Evolutionary conservation across 1,284 basidiomycete genomes (phyloP).

Genomic region (Golubevia pallescens): DNA sequence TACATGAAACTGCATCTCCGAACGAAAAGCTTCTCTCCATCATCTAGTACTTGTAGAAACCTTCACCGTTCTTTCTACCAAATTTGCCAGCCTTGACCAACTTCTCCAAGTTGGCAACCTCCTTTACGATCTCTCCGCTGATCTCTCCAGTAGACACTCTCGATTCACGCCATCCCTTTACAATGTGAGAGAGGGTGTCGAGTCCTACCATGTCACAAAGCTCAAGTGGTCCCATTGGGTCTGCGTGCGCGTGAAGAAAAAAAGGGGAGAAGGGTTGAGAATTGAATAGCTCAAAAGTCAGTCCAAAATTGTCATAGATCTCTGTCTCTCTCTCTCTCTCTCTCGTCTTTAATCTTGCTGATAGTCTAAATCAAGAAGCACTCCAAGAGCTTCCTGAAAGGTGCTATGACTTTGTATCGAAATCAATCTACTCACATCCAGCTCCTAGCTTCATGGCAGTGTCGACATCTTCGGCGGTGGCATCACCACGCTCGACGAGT

Average conservation of each 20-base stretch:
- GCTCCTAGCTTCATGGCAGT: slow-evolving; percentile 72
- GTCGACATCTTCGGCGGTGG: slow-evolving; percentile 70
- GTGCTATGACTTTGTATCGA: too few species aligned
- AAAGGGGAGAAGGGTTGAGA: slow-evolving; percentile 3
- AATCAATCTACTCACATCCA: slow-evolving; percentile 67
- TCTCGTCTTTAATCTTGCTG: too few species aligned
- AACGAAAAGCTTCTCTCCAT: too few species aligned
- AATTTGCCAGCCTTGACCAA: slow-evolving; percentile 69
- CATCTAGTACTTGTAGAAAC: slow-evolving; percentile 66
- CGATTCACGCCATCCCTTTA: slow-evolving; percentile 69
- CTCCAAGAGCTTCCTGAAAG: too few species aligned
- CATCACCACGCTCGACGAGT: slow-evolving; percentile 71
- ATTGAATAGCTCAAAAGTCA: too few species aligned
- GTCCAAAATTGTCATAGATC: too few species aligned
- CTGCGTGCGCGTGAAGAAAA: slow-evolving; percentile 8
- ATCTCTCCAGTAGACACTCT: slow-evolving; percentile 66
- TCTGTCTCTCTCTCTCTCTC: too few species aligned
- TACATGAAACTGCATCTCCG: too few species aligned
- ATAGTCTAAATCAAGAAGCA: too few species aligned
- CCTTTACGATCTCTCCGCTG: slow-evolving; percentile 66
- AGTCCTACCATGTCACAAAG: slow-evolving; percentile 70
- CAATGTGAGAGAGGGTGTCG: slow-evolving; percentile 67
- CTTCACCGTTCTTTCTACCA: slow-evolving; percentile 69
- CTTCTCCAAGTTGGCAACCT: slow-evolving; percentile 67
- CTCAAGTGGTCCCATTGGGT: slow-evolving; percentile 68